Percentiles rank a stretch among this genome's conserved stretches.
These are phyloP conservation scores for Lactuca sativa DNA, from an alignment of 129 eudicot genomes.

Conservation along the genomic window DNA sequence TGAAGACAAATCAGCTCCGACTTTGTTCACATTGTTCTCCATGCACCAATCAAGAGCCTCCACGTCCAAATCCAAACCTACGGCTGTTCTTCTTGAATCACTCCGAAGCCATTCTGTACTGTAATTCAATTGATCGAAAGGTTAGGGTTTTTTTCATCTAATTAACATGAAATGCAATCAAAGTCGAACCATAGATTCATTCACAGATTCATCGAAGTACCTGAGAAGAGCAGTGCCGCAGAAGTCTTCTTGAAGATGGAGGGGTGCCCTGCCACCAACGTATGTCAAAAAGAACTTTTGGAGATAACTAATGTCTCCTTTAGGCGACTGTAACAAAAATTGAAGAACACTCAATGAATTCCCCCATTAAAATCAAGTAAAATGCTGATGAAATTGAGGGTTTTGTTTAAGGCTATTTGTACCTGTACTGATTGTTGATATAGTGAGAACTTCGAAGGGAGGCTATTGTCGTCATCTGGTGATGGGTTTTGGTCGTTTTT, in stretches of 20 bases:
- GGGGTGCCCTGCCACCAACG: conserved; percentile 93
- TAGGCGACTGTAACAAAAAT: conserved; percentile 76
- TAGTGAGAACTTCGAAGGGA: conserved; percentile 80
- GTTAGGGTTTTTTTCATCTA: not conserved
- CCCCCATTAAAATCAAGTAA: not conserved
- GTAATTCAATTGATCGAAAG: conserved; percentile 29
- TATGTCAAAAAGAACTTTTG: conserved; percentile 93
- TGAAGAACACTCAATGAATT: conserved; percentile 1
- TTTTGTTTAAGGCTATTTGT: not conserved
- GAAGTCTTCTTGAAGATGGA: conserved; percentile 96
- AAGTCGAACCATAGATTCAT: not conserved
- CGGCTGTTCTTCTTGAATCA: conserved; percentile 80
- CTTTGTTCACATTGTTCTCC: conserved; percentile 76
- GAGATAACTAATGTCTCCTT: conserved; percentile 95
- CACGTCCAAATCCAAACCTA: conserved; percentile 84
- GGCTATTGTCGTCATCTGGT: not conserved
- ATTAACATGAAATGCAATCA: not conserved
- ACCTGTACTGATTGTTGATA: conserved; percentile 99
- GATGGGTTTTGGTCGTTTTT: conserved; percentile 30
- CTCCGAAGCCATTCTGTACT: conserved; percentile 91
- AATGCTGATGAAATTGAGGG: not conserved
- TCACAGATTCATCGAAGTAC: conserved; percentile 20
- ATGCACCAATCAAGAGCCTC: conserved; percentile 94
- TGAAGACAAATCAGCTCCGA: conserved; percentile 68
- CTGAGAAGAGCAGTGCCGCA: conserved; percentile 98